Base-by-base conservation (phyloP, 441 rosid genomes). In the Gossypium gossypioides region DNA sequence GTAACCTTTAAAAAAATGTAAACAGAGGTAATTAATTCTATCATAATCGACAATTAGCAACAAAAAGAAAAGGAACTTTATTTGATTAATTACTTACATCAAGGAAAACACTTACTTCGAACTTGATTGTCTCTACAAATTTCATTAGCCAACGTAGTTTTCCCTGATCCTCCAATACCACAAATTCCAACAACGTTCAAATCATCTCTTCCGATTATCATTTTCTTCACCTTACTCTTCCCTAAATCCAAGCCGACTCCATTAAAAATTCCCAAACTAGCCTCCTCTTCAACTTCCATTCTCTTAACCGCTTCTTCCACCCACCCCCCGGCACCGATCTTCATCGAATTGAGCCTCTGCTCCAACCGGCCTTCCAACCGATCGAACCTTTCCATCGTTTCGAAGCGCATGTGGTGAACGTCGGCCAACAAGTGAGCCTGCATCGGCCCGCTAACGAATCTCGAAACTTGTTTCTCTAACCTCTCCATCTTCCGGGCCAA, bases 91-190 rank as follows among this genome's bases (percentile, higher is more conserved):
- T 44, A 57, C 24, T 51, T 27, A 24, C 46, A 56, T 32, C 4
- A 63, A 12, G 37, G 1, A 54, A 25, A 46, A 73, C 21, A 19
- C 91, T 83, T 84, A 93, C 98, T 69, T 80, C 68, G 79, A 44
- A 93, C 86, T 81, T 85, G 79, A 67, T 76, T 73, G 63, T 93
- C 97, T 73, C 74, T 81, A 65, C 84, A 77, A 74, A 89, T 56
- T 76, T 91, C 92, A 73, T 64, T 74, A 25, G 93, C 98, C 78
- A 93, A 77, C 62, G 98, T 91, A 6, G 98, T 91, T 68, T 93
- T 93, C 0, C 98, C 98, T 0, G 91, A 91, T 32, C 96, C 98
- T 0, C 95, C 98, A 75, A 90, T 91, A 1, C 98, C 97, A 72
- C 72, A 67, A 51, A 91, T 90, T 54, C 93, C 97, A 37, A 88